Evolutionary conservation across 352 stramenopile genomes (phyloP), one percentile per base, ranked within the genome.

Genomic region (Thalassiosira hispida): DNA sequence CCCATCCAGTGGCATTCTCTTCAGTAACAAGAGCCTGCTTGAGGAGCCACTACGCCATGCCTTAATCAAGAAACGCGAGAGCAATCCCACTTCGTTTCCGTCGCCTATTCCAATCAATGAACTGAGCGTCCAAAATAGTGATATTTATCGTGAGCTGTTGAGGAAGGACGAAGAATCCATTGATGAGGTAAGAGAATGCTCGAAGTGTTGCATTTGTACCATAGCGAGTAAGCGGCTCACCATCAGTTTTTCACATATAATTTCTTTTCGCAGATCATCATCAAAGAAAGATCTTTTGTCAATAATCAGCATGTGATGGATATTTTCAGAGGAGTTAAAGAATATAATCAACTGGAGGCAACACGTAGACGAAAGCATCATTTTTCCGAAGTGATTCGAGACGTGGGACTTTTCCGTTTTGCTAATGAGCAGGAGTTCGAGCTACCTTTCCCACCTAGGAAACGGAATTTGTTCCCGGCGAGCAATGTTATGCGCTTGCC

Each of bases 41-140:
- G n/a, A 72, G 40, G 76, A 84, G 33, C 76, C 76, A 38, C 14
- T 62, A 46, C 68, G 76, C 33, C 76, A 84, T 52, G 57, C 20
- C 47, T 64, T 80, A 6, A 66, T 84, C 22, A 67, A 64, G 49
- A 75, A 66, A 51, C 23, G 76, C 8, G 35, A 73, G 11, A 60
- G 7, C 16, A 57, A 64, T 40, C 22, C 33, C 7, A 38, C 56
- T 63, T 56, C 33, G 12, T 22, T 73, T 27, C 56, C 60, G 56
- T 79, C 69, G 20, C 76, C 56, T n/a, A 76, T 84, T 42, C 69
- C 76, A 55, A 73, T 65, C 44, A 47, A 23, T 14, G 63, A 73
- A 35, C 8, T 38, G 25, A 18, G 53, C 16, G 55, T 55, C 38
- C 69, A 63, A 70, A 33, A 55, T 14, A 64, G n/a, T 52, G 62